These are phyloP conservation scores for Eimeria maxima DNA, from an alignment of 169 alveolate genomes.

Conservation along the genomic window DNA sequence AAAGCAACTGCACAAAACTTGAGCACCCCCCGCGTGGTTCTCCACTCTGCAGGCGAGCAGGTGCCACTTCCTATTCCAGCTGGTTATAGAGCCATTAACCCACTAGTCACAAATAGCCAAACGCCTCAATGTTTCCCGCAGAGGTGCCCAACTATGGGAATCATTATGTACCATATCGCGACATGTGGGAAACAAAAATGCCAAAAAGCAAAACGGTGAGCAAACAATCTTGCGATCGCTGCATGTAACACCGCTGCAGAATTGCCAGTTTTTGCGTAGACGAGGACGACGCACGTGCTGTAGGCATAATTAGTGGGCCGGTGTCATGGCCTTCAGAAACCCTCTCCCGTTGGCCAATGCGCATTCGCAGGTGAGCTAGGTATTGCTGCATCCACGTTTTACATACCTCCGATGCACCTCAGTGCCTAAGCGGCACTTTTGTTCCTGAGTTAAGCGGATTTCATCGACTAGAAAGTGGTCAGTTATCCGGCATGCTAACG, in stretches of 20 bases:
- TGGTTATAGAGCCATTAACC: not conserved
- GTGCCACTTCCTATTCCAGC: not conserved
- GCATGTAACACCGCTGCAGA: not conserved
- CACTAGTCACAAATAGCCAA: not conserved
- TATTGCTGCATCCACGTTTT: not conserved
- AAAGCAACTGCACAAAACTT: not conserved
- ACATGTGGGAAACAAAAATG: not conserved
- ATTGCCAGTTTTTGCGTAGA: not conserved
- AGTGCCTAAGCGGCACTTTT: not conserved
- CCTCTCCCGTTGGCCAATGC: not conserved
- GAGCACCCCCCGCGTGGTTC: not conserved
- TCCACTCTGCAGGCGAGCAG: not conserved
- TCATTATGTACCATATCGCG: not conserved
- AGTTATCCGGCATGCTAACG: not conserved
- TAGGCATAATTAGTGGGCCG: not conserved
- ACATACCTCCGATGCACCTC: not conserved
- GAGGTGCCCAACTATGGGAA: not conserved
- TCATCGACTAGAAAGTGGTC: not conserved
- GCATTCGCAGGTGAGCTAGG: not conserved
- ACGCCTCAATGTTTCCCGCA: not conserved
- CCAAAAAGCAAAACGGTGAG: not conserved
- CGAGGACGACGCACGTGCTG: not conserved
- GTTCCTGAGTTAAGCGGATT: not conserved
- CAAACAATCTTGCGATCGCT: not conserved
- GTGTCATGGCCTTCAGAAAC: not conserved